Evolutionary conservation across 805 yeast species (phyloP).

Genomic region (Clavispora santaluciae): DNA sequence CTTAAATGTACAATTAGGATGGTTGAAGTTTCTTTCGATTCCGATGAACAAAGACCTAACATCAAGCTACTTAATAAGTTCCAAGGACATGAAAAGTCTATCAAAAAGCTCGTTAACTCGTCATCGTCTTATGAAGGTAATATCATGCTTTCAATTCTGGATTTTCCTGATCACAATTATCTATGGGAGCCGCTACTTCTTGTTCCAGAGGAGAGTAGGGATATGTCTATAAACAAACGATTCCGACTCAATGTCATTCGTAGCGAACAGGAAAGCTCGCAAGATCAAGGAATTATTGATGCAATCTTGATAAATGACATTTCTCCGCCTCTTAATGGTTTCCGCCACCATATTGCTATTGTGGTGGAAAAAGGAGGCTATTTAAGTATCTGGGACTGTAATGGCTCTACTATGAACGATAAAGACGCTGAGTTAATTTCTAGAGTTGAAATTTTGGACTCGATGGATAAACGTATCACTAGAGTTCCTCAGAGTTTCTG

Average conservation of each 20-base stretch:
- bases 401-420: conserved; percentile 26
- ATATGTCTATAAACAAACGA: conserved; percentile 30
- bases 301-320: conserved; percentile 32
- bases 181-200: conserved; percentile 39
- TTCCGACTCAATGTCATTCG: conserved; percentile 24
- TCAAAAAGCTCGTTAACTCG: conserved; percentile 62
- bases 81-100: conserved; percentile 85
- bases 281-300: conserved; percentile 23
- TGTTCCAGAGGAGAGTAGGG: conserved; percentile 6
- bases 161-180: conserved; percentile 34
- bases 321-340: conserved; percentile 9
- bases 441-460: conserved; percentile 12
- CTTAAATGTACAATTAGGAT: conserved; percentile 30
- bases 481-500: conserved; percentile 22
- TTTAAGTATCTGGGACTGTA: conserved; percentile 62
- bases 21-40: conserved; percentile 15
- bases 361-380: conserved; percentile 27
- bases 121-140: conserved; percentile 28
- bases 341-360: conserved; percentile 29
- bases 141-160: conserved; percentile 33
- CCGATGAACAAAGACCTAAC: conserved; percentile 2
- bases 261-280: conserved; percentile 2
- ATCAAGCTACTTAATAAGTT: conserved; percentile 40
- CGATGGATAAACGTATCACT: conserved; percentile 3
- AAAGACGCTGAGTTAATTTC: conserved; percentile 23